Conservation (phyloP, 495 filamentous ascomycete species). For the Penicillium pancosmium region DNA sequence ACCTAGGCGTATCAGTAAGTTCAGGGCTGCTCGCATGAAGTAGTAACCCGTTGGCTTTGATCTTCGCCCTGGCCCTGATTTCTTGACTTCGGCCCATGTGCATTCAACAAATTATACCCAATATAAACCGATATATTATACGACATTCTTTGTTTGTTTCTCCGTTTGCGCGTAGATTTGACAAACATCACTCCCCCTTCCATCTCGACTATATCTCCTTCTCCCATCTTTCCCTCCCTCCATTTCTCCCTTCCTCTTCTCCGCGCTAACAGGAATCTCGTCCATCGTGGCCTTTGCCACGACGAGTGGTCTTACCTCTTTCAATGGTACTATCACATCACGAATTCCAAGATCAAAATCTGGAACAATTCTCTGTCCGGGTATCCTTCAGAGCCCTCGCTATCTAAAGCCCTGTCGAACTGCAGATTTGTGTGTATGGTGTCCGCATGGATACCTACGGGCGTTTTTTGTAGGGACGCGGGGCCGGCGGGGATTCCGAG, state of each 20-base stretch:
- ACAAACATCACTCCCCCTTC: not conserved
- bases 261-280: not conserved
- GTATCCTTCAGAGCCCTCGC: slow-evolving; percentile 13
- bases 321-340: slow-evolving; percentile 6
- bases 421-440: slow-evolving; percentile 19
- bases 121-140: slow-evolving; percentile 6
- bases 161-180: not conserved
- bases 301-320: slow-evolving; percentile 15
- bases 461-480: slow-evolving; percentile 3
- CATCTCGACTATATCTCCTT: not conserved
- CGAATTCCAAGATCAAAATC: slow-evolving; percentile 24
- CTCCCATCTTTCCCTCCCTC: not conserved
- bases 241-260: not conserved
- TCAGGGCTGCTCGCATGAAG: slow-evolving; percentile 77
- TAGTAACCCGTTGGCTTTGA: slow-evolving; percentile 16
- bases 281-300: not conserved
- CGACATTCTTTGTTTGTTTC: not conserved
- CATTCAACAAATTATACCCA: slow-evolving; percentile 6
- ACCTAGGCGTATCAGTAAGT: slow-evolving; percentile 78
- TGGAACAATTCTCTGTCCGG: slow-evolving; percentile 28
- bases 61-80: not conserved
- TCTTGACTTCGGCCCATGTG: slow-evolving; percentile 17
- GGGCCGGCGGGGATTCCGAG: slow-evolving; percentile 4
- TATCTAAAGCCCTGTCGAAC: not conserved
- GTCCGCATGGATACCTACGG: slow-evolving; percentile 22